Conservation (phyloP, 805 yeast species). For the Jamesozyma gamospora region DNA sequence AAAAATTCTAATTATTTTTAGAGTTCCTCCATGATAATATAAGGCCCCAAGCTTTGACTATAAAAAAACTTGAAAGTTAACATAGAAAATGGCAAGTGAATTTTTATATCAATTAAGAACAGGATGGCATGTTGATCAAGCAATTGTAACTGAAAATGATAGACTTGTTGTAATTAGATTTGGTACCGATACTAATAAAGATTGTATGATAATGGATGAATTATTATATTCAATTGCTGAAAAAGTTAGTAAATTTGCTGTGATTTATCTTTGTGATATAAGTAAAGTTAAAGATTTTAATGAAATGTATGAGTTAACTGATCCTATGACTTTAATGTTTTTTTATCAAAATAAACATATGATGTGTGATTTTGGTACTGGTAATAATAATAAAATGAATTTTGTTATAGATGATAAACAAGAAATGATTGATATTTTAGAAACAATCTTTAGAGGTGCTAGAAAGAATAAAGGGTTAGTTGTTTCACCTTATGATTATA, state of each 20-base stretch:
- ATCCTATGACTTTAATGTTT: slow-evolving; percentile 88
- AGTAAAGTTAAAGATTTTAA: slow-evolving; percentile 86
- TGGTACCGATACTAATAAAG: slow-evolving; percentile 67
- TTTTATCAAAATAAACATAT: slow-evolving; percentile 88
- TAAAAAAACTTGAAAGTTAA: no score
- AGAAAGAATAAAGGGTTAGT: slow-evolving; percentile 88
- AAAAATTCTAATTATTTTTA: no score
- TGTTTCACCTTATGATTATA: slow-evolving; percentile 64
- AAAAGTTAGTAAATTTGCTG: slow-evolving; percentile 80
- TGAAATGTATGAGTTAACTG: slow-evolving; percentile 43
- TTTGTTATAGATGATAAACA: slow-evolving; percentile 71
- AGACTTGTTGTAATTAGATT: slow-evolving; percentile 80
- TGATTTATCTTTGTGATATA: slow-evolving; percentile 77
- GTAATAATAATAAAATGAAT: slow-evolving; percentile 89
- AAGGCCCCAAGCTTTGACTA: no score
- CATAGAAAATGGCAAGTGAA: slow-evolving; percentile 83
- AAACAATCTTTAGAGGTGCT: slow-evolving; percentile 85
- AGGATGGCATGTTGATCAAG: slow-evolving; percentile 98
- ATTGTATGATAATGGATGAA: slow-evolving; percentile 89
- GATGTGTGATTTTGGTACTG: slow-evolving; percentile 98
- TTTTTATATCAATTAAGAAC: slow-evolving; percentile 71
- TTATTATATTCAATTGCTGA: slow-evolving; percentile 64
- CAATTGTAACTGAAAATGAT: slow-evolving; percentile 87
- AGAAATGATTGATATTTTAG: slow-evolving; percentile 84
- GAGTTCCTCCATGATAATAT: no score